A percentile compares a stretch with the other conserved stretches of the same genome.
Evolutionary conservation across 768 basidiomycete genomes (phyloP).

Genomic region (Leccinum incarnatum): DNA sequence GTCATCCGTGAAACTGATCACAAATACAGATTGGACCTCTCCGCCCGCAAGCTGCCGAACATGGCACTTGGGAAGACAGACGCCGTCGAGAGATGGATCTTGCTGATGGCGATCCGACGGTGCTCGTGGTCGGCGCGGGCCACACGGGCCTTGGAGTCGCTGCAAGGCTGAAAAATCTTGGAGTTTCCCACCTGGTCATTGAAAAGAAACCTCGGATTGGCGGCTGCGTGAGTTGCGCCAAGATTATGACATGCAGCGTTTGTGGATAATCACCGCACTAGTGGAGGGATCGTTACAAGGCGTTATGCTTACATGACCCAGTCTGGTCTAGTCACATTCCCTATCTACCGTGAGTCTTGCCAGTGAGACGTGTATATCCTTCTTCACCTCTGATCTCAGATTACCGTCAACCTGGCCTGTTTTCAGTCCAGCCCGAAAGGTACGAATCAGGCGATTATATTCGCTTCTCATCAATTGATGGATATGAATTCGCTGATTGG

Average conservation of each 20-base stretch:
- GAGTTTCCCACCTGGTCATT: conserved; percentile 52
- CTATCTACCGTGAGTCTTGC: conserved; percentile 43
- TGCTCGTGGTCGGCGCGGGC: conserved; percentile 62
- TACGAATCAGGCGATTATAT: conserved; percentile 6
- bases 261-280: conserved; percentile 4
- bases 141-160: conserved; percentile 67
- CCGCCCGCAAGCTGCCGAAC: conserved; percentile 42
- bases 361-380: background rate
- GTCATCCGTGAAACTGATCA: background rate
- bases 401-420: conserved; percentile 60
- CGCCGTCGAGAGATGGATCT: conserved; percentile 46
- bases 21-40: conserved; percentile 35
- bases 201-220: conserved; percentile 54
- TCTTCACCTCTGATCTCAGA: conserved; percentile 24
- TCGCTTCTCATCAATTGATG: background rate
- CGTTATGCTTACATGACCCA: conserved; percentile 52
- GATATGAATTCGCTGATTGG: conserved; percentile 59
- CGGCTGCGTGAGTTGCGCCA: conserved; percentile 34
- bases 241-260: too few species aligned
- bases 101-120: conserved; percentile 49
- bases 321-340: conserved; percentile 57
- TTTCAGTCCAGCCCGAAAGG: conserved; percentile 50
- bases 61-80: conserved; percentile 54
- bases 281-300: conserved; percentile 60
- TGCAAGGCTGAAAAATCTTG: conserved; percentile 61